Base-by-base conservation (phyloP, 2,329 filamentous ascomycete species). In the Aspergillus brasiliensis region DNA sequence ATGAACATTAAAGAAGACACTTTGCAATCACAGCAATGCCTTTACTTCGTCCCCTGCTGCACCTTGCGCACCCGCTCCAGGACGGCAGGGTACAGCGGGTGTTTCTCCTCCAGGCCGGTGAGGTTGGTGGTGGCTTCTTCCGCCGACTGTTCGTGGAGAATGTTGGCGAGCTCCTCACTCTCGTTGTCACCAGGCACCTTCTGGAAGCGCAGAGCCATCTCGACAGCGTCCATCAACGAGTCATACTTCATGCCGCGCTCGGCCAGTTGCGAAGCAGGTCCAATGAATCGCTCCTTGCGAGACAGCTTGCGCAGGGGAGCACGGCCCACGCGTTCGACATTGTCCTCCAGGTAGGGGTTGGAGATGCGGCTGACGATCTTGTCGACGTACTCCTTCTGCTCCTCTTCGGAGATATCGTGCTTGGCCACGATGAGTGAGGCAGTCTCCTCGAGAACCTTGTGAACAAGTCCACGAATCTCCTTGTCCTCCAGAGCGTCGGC, bases 121-220 rank as follows among this genome's bases (percentile, higher is more conserved):
- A 99, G 85, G 77, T 94, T 86, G 74, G 83, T 81, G 48, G 94
- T 91, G 8, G 94, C 90, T 1, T 90, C 88, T 68, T 91, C 88
- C 13, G 94, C 82, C 2, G 83, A 82, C 72, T 89, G 85, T 64
- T 88, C 84, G 62, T 90, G 87, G 81, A 99, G 89, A 73, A 96
- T 92, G 81, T 91, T 88, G 71, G 91, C 91, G 10, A 99, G 84
- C 78, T 96, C 88, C 66, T 81, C 83, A 65, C 91, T 96, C 85
- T 98, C 95, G 0, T 96, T 91, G 65, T 99, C 95, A 11, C 88
- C 92, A 69, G 93, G 86, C 58, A 97, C 90, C 70, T 97, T 91
- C 81, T 97, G 93, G 88, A 98, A 99, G 64, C 90, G 91, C 76
- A 99, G 89, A 6, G 91, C 89, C 87, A 94, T 92, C 83, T 98